Conservation (phyloP, 129 eudicot species). For the Chrysanthemum lavandulifolium region DNA sequence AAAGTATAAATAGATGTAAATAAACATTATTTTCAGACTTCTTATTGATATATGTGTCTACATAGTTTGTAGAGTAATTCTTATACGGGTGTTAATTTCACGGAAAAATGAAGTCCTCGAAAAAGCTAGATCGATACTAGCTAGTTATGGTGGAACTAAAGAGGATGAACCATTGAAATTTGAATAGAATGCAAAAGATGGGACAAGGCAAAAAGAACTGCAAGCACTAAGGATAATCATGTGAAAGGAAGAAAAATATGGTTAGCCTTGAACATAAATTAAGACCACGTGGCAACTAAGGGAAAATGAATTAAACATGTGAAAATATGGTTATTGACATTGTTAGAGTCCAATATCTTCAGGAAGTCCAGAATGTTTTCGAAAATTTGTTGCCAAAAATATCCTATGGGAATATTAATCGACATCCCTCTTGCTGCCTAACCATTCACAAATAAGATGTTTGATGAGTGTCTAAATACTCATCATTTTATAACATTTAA, state of each 20-base stretch:
- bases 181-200: not conserved
- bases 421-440: slow-evolving; percentile 99
- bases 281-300: not conserved
- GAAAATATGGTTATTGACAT: slow-evolving; percentile 43
- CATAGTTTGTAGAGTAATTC: too few species aligned
- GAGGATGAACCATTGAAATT: not conserved
- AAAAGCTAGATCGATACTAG: too few species aligned
- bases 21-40: too few species aligned
- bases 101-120: too few species aligned
- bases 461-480: too few species aligned
- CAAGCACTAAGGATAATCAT: not conserved
- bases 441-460: slow-evolving; percentile 3
- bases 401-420: slow-evolving; percentile 72
- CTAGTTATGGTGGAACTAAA: too few species aligned
- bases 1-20: too few species aligned
- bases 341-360: slow-evolving; percentile 67
- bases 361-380: slow-evolving; percentile 74
- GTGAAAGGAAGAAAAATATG: not conserved
- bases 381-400: slow-evolving; percentile 94
- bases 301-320: slow-evolving; percentile 12
- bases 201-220: too few species aligned
- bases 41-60: too few species aligned
- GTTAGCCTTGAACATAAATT: not conserved
- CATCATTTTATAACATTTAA: too few species aligned
- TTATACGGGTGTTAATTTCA: too few species aligned